Evolutionary conservation across 2,329 filamentous ascomycete species (phyloP).

Genomic region (Thielaviopsis ethacetica): DNA sequence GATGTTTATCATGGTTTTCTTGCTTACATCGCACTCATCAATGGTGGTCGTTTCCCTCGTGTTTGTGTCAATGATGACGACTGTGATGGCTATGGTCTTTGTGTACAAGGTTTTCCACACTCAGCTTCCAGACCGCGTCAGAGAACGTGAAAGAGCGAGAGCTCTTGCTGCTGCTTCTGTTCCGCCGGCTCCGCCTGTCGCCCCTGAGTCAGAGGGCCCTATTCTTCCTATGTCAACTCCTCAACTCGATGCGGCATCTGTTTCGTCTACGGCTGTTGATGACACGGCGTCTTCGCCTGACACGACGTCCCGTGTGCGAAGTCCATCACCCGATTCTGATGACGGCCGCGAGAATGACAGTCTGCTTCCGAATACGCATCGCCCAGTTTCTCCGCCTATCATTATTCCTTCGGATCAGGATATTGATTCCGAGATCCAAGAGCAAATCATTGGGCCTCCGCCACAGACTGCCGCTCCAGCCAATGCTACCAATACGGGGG

Average conservation of each 20-base stretch:
- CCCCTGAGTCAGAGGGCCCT: slow-evolving; percentile 11
- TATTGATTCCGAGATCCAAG: slow-evolving; percentile 41
- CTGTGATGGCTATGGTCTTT: slow-evolving; percentile 41
- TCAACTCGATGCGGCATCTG: background rate
- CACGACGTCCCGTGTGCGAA: slow-evolving; percentile 13
- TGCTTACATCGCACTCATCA: slow-evolving; percentile 20
- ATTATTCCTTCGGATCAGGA: slow-evolving; percentile 50
- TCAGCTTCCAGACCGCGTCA: slow-evolving; percentile 37
- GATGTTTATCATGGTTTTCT: slow-evolving; percentile 14
- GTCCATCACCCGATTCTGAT: background rate
- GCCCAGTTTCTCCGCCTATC: slow-evolving; percentile 23
- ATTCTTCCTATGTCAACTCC: background rate
- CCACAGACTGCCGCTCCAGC: background rate
- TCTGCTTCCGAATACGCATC: slow-evolving; percentile 11
- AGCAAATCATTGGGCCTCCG: slow-evolving; percentile 13
- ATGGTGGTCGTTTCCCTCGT: slow-evolving; percentile 39
- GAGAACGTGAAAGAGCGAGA: slow-evolving; percentile 25
- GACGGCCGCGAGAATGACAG: slow-evolving; percentile 1
- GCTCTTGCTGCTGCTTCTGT: slow-evolving; percentile 9
- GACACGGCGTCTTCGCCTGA: background rate
- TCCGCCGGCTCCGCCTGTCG: slow-evolving; percentile 19
- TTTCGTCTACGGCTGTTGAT: background rate
- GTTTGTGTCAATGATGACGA: slow-evolving; percentile 35
- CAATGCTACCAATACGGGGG: slow-evolving; percentile 13
- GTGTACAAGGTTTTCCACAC: slow-evolving; percentile 43